Evolutionary conservation across 2,329 filamentous ascomycete genomes (phyloP), one percentile per base, ranked within the genome.

Genomic region (Pyrenochaeta sp.): DNA sequence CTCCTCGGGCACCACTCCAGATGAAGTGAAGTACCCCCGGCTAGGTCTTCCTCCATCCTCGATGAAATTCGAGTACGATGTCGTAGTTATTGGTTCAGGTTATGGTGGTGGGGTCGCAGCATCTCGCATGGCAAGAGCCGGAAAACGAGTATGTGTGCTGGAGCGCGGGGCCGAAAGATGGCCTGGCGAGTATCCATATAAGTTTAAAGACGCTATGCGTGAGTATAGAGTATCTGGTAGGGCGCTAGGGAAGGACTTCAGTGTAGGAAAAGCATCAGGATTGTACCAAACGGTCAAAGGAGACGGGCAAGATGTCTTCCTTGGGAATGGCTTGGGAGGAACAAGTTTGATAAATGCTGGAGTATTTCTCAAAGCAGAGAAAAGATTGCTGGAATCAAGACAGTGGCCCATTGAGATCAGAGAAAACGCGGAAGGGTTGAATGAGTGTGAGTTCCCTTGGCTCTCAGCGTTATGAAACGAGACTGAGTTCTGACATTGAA

Each of bases 71-170:
- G 75, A 76, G 6, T 90, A 90, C 61, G 87, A 90, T 72, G 83
- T 83, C 33, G 81, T 90, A 10, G 85, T 90, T 27, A 84, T 90
- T 51, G 87, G 88, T 1, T 89, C 86, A 9, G 88, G 88, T 1
- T 90, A 90, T 69, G 88, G 88, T 20, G 87, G 86, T 33, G 84
- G 82, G 20, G 83, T 90, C 17, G 87, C 87, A 2, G 87, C 87
- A 0, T 85, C 85, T 18, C 81, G 87, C 10, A 85, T 89, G 81
- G 83, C 87, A 2, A 81, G 87, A 48, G 82, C 82, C 1, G 82
- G 78, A 2, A 80, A 87, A 66, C 81, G 78, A 1, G 87, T 90
- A 1, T 89, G 86, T 54, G 72, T 90, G 15, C 78, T 90, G 1
- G 88, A 90, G 68, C 77, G 85, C 15, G 88, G 87, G 2, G 78